phyloP scores from a whole-genome alignment of 164 flowering plant genomes.

The Santalum album region DNA sequence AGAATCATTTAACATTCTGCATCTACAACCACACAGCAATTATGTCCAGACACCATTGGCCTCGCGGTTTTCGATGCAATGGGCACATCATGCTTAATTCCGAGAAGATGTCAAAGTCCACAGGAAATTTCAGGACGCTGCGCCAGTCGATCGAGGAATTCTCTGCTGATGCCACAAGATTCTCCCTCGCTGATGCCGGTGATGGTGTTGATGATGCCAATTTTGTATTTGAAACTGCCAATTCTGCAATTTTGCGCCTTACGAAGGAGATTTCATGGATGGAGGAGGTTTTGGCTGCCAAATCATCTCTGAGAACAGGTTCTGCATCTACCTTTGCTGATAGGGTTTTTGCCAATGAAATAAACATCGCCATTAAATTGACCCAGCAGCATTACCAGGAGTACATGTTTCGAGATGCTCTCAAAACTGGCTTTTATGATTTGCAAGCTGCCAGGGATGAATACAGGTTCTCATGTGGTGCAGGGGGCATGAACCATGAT shows the following conservation, averaged over 20 bases:
- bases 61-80: conserved; percentile 76
- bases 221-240: conserved; percentile 82
- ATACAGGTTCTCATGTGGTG: conserved; percentile 76
- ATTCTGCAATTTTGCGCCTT: conserved; percentile 75
- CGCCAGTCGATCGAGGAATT: conserved; percentile 80
- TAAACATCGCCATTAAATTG: conserved; percentile 57
- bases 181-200: conserved; percentile 92
- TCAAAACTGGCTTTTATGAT: conserved; percentile 84
- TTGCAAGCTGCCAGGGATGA: conserved; percentile 90
- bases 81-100: conserved; percentile 90
- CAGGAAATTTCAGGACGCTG: conserved; percentile 84
- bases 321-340: conserved; percentile 73
- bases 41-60: conserved; percentile 62
- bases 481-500: conserved; percentile 68
- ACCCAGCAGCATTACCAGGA: conserved; percentile 53
- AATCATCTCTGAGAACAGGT: conserved; percentile 46
- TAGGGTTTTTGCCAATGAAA: conserved; percentile 71
- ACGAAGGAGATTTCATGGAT: conserved; percentile 87
- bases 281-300: conserved; percentile 66
- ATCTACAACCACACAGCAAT: conserved; percentile 86
- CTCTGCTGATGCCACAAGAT: conserved; percentile 85
- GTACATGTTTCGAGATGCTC: conserved; percentile 82
- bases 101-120: conserved; percentile 95
- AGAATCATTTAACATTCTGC: conserved; percentile 80
- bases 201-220: conserved; percentile 96